phyloP scores from a whole-genome alignment of 805 yeast species.

The Yarrowia deformans region DNA sequence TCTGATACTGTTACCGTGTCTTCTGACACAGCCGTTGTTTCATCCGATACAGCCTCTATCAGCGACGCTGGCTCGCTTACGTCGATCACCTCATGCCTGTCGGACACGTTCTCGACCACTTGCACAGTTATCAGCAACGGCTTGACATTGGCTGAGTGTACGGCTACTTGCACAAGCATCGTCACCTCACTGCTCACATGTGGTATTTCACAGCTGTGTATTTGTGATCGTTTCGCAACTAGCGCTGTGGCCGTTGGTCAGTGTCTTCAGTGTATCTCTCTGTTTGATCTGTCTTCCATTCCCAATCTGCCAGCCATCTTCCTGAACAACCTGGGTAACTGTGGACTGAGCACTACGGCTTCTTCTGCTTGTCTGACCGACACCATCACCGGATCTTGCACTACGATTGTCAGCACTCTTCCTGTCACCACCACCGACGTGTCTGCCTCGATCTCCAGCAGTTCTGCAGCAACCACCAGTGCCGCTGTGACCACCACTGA shows the following conservation, averaged over 20 bases:
- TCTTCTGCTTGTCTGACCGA: neutral
- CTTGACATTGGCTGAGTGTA: neutral
- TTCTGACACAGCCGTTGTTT: too few species aligned
- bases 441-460: too few species aligned
- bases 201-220: too few species aligned
- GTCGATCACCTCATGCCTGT: neutral
- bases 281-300: neutral
- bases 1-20: too few species aligned
- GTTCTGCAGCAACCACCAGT: too few species aligned
- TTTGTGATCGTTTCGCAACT: neutral
- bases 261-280: conserved; percentile 7
- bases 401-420: conserved; percentile 13
- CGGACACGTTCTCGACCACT: neutral
- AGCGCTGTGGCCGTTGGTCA: neutral
- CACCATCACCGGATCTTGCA: conserved; percentile 1
- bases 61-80: neutral
- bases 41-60: neutral
- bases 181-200: neutral
- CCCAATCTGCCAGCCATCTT: neutral
- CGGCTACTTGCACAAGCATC: neutral
- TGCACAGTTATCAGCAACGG: neutral
- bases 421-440: neutral
- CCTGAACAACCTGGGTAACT: neutral
- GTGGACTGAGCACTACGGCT: neutral
- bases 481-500: too few species aligned